Conservation (phyloP, 108 stramenopile genomes). For the Pseudonitzschia multiseries region DNA sequence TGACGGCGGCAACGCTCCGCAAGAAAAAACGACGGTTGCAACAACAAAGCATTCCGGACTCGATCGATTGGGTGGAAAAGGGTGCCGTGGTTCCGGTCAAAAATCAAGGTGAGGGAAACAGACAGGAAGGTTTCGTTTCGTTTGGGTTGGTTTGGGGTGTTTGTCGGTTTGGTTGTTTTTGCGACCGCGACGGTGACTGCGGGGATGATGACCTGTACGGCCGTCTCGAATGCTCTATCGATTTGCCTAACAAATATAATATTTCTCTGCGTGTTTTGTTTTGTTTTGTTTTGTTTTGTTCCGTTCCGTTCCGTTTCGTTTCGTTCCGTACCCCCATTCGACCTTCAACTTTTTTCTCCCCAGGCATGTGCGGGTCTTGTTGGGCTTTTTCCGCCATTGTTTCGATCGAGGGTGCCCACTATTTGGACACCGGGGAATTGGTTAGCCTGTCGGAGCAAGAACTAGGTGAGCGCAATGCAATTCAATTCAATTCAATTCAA, state of each 20-base stretch:
- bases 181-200: too few species aligned
- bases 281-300: not conserved
- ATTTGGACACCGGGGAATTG: conserved; percentile 68
- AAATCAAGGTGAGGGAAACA: conserved; percentile 84
- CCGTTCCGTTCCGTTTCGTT: not conserved
- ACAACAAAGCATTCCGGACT: conserved; percentile 45
- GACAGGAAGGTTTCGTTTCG: too few species aligned
- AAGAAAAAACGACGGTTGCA: not conserved
- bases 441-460: conserved; percentile 84
- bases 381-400: conserved; percentile 94
- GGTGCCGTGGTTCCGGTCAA: conserved; percentile 85
- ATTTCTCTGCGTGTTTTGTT: too few species aligned
- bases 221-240: too few species aligned
- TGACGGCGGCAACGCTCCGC: not conserved
- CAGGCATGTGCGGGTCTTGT: conserved; percentile 81
- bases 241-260: too few species aligned
- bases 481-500: too few species aligned
- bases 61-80: conserved; percentile 71
- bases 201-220: too few species aligned
- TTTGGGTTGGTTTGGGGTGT: too few species aligned
- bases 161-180: not conserved
- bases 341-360: not conserved
- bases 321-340: not conserved
- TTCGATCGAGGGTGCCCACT: conserved; percentile 86
- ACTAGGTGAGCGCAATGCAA: conserved; percentile 38